A percentile compares a stretch with the other conserved stretches of the same genome.
phyloP scores from a whole-genome alignment of 2,329 filamentous ascomycete species.

The Fusarium nisikadoi region DNA sequence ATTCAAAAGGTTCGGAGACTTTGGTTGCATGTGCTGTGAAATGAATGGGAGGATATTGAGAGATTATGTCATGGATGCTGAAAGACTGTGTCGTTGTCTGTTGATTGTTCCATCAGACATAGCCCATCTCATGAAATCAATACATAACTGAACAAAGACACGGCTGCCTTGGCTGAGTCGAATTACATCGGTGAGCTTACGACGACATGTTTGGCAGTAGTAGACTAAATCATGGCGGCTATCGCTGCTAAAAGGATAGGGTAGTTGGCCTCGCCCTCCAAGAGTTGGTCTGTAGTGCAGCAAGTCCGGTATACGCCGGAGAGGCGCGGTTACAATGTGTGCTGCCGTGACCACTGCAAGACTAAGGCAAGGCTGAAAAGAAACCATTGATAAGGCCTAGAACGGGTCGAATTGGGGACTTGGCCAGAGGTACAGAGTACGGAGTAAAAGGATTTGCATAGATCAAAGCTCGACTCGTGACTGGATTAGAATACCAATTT shows the following conservation, averaged over 20 bases:
- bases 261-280: slow-evolving; percentile 16
- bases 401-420: neutral
- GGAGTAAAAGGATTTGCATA: slow-evolving; percentile 5
- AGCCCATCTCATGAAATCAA: neutral
- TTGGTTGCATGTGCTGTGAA: neutral
- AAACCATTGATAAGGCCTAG: slow-evolving; percentile 6
- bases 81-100: neutral
- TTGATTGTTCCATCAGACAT: neutral
- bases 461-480: slow-evolving; percentile 10
- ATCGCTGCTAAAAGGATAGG: slow-evolving; percentile 18
- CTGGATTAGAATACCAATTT: neutral
- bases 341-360: slow-evolving; percentile 4
- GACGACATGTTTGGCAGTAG: slow-evolving; percentile 14
- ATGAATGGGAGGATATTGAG: neutral
- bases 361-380: slow-evolving; percentile 33
- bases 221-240: slow-evolving; percentile 26
- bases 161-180: slow-evolving; percentile 1
- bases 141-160: slow-evolving; percentile 23
- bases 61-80: neutral
- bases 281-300: slow-evolving; percentile 4
- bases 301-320: slow-evolving; percentile 29
- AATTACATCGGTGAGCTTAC: slow-evolving; percentile 12
- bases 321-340: slow-evolving; percentile 25
- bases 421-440: neutral
- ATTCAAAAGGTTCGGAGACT: neutral